Conservation (phyloP, 805 yeast genomes). For the Starmerella bombicola region DNA sequence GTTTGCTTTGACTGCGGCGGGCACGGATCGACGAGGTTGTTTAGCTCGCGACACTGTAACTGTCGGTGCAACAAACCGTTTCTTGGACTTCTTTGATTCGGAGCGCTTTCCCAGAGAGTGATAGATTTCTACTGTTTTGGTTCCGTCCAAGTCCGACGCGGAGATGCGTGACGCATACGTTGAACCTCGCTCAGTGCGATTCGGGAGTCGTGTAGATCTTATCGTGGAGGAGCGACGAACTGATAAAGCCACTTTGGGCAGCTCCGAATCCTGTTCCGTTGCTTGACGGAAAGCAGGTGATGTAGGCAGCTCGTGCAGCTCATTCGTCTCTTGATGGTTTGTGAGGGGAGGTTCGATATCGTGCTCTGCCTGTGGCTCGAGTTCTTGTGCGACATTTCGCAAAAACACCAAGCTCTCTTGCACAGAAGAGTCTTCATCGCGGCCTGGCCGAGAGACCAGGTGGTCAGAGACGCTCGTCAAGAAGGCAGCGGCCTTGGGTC, state of each 20-base stretch:
- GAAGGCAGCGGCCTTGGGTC: slow-evolving; percentile 16
- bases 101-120: slow-evolving; percentile 6
- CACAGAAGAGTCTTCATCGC: slow-evolving; percentile 4
- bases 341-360: no score
- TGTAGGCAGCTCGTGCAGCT: no score
- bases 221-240: not conserved
- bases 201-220: not conserved
- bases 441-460: slow-evolving; percentile 13
- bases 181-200: not conserved
- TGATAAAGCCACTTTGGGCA: not conserved
- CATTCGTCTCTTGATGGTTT: no score
- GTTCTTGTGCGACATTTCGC: slow-evolving; percentile 5
- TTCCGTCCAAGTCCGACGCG: slow-evolving; percentile 6
- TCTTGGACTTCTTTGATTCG: slow-evolving; percentile 2
- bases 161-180: slow-evolving; percentile 18
- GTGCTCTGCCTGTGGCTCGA: no score
- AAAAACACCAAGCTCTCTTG: slow-evolving; percentile 19
- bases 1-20: no score
- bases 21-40: no score
- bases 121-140: slow-evolving; percentile 14
- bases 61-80: slow-evolving; percentile 8
- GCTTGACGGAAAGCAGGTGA: no score
- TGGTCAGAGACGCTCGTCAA: slow-evolving; percentile 20
- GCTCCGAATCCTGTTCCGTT: no score
- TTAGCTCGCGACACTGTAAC: no score